These are phyloP conservation scores for Suillus alpinus DNA, from an alignment of 768 basidiomycete species.

Conservation along the genomic window DNA sequence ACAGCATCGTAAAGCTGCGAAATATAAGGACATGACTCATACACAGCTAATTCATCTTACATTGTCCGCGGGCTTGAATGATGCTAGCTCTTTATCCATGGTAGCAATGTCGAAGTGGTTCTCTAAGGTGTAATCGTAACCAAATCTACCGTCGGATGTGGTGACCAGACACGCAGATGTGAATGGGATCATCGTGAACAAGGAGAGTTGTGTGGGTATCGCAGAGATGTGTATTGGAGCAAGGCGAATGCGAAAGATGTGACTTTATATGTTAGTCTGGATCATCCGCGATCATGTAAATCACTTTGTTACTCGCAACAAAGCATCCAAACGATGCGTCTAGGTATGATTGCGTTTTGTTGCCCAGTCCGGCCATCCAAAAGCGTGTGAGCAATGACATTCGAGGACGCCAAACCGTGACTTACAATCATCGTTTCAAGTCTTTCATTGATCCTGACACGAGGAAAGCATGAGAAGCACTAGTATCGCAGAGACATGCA, in stretches of 20 bases:
- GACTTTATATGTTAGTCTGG: not conserved
- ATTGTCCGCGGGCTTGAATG: constrained; percentile 10
- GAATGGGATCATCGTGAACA: not conserved
- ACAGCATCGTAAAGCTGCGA: constrained; percentile 29
- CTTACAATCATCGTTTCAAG: not conserved
- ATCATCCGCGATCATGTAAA: not conserved
- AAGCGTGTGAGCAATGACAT: not conserved
- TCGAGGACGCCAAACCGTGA: not conserved
- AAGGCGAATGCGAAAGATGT: not conserved
- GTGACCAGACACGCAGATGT: not conserved
- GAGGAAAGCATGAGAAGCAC: not conserved
- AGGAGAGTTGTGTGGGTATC: too few species aligned
- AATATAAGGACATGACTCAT: not conserved
- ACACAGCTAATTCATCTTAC: constrained; percentile 9
- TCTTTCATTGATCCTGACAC: not conserved
- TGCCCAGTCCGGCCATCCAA: not conserved
- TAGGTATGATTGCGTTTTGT: not conserved
- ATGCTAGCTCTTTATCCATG: constrained; percentile 16
- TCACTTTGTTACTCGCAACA: not conserved
- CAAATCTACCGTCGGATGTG: constrained; percentile 13
- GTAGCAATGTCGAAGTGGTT: constrained; percentile 23
- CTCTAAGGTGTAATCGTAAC: constrained; percentile 21
- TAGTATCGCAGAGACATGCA: not conserved
- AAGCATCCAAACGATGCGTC: not conserved
- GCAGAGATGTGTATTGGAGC: not conserved